Evolutionary conservation across 768 basidiomycete species (phyloP).

Genomic region (Rossbeevera mucosa): DNA sequence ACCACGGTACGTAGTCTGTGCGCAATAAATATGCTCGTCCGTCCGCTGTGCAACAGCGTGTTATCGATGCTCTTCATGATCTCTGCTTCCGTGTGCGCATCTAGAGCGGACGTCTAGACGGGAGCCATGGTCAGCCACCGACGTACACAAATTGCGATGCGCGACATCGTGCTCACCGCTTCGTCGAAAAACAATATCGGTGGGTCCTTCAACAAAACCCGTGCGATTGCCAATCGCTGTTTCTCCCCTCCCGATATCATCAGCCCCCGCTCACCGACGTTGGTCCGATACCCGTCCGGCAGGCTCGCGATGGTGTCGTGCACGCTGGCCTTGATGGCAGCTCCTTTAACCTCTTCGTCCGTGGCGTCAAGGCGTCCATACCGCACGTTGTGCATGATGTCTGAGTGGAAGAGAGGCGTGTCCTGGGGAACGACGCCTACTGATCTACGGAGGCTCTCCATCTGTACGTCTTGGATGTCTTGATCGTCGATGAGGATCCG

Average conservation of each 20-base stretch:
- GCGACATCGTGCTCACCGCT: conserved; percentile 56
- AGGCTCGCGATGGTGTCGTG: conserved; percentile 73
- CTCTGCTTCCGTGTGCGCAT: conserved; percentile 91
- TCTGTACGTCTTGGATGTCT: conserved; percentile 67
- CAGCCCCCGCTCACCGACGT: conserved; percentile 92
- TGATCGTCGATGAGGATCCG: conserved; percentile 86
- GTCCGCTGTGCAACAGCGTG: conserved; percentile 65
- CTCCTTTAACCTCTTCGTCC: conserved; percentile 85
- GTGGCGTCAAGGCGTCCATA: conserved; percentile 86
- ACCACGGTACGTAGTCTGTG: conserved; percentile 87
- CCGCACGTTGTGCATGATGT: conserved; percentile 92
- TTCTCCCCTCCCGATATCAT: conserved; percentile 99
- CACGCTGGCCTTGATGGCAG: conserved; percentile 82
- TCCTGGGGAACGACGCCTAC: conserved; percentile 98
- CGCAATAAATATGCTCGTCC: conserved; percentile 96
- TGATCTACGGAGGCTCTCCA: conserved; percentile 63
- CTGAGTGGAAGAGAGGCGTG: conserved; percentile 94
- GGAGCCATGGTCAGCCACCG: not conserved
- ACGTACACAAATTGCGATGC: not conserved
- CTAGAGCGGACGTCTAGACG: conserved; percentile 85
- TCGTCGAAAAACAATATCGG: conserved; percentile 98
- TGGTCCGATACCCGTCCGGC: conserved; percentile 83
- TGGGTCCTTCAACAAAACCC: conserved; percentile 90
- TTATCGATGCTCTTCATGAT: conserved; percentile 91
- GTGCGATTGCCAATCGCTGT: conserved; percentile 90